Conservation (phyloP, 345 rosid species). For the Adansonia digitata region DNA sequence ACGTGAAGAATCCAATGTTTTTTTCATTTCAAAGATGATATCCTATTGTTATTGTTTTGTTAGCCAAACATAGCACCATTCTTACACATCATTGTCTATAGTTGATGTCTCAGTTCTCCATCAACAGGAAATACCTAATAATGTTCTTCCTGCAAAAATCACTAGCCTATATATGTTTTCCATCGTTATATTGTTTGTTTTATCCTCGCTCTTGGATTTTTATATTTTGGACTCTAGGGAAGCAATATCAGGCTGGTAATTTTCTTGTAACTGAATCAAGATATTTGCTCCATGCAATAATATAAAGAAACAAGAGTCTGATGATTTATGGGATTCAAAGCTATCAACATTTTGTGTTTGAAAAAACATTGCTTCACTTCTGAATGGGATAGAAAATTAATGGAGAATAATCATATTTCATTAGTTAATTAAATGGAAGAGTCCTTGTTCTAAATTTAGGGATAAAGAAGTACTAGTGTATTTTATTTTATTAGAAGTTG, state of each 20-base stretch:
- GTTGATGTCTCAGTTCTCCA: constrained; percentile 11
- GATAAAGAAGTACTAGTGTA: background rate
- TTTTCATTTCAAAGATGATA: background rate
- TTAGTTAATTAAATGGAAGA: background rate
- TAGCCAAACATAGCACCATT: constrained; percentile 5
- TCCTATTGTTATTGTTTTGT: constrained; percentile 6
- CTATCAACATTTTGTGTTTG: background rate
- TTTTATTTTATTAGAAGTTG: background rate
- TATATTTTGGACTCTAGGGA: background rate
- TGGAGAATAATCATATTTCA: background rate
- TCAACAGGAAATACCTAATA: constrained; percentile 7
- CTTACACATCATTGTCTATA: constrained; percentile 4
- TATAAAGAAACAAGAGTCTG: background rate
- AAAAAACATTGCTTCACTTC: constrained; percentile 1
- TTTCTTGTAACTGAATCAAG: too few species aligned
- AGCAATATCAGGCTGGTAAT: background rate
- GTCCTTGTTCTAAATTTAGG: background rate
- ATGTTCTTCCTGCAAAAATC: constrained; percentile 3
- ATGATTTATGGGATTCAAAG: background rate
- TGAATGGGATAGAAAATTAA: background rate
- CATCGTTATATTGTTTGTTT: background rate
- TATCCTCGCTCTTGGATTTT: constrained; percentile 9
- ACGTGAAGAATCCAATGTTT: constrained; percentile 16
- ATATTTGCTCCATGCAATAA: background rate
- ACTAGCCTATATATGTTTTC: background rate